These are phyloP conservation scores for Globisporangium yorkense DNA, from an alignment of 352 stramenopile genomes.

Conservation along the genomic window DNA sequence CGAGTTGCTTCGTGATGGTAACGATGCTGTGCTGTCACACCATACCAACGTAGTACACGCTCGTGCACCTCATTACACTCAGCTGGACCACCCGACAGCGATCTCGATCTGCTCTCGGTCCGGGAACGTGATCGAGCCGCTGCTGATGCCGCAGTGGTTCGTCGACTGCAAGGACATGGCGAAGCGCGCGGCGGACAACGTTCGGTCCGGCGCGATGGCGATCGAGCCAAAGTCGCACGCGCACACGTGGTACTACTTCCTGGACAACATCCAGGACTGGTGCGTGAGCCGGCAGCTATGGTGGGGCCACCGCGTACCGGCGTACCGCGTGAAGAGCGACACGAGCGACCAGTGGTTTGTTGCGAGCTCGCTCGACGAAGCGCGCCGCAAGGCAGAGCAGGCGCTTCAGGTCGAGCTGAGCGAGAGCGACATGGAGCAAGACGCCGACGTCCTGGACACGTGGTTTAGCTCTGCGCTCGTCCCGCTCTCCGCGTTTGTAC, in stretches of 20 bases:
- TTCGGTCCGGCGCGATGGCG: slow-evolving; percentile 91
- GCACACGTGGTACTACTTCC: slow-evolving; percentile 96
- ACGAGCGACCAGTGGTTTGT: slow-evolving; percentile 92
- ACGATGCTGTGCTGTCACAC: too few relatives aligned
- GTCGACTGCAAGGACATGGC: slow-evolving; percentile 92
- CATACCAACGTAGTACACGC: too few relatives aligned
- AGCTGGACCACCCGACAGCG: slow-evolving; percentile 72
- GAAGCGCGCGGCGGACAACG: slow-evolving; percentile 89
- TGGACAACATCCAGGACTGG: slow-evolving; percentile 99
- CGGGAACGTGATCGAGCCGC: slow-evolving; percentile 98
- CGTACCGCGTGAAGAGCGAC: slow-evolving; percentile 85
- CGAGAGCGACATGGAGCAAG: slow-evolving; percentile 90
- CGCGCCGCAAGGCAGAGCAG: slow-evolving; percentile 81
- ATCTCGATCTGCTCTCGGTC: slow-evolving; percentile 97
- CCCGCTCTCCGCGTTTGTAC: slow-evolving; percentile 78
- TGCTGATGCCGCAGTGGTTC: slow-evolving; percentile 99
- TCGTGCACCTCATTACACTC: not conserved
- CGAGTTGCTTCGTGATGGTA: slow-evolving; percentile 9
- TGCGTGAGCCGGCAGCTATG: slow-evolving; percentile 99
- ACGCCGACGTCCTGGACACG: slow-evolving; percentile 99
- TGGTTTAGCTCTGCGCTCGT: slow-evolving; percentile 99
- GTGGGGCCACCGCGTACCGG: slow-evolving; percentile 99
- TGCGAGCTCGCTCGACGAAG: slow-evolving; percentile 88
- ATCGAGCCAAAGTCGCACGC: slow-evolving; percentile 93
- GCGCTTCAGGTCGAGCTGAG: slow-evolving; percentile 65